Percentiles rank a stretch among this genome's conserved stretches.
Conservation (phyloP, 75 land plant species). For the Ceratopteris richardii region DNA sequence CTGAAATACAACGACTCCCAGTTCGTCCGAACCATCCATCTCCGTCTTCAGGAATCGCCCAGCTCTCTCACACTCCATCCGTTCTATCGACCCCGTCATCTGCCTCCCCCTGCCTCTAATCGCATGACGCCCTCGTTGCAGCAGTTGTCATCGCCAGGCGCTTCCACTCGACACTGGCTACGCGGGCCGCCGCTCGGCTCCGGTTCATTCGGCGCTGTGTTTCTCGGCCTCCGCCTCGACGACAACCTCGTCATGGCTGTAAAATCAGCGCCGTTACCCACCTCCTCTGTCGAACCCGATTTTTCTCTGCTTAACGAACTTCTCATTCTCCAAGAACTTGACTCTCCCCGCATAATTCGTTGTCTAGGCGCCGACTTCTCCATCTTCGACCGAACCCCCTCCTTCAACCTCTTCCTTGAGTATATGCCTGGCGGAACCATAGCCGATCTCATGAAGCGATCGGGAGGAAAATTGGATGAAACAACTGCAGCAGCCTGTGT, state of each 20-base stretch:
- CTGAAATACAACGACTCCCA: no score
- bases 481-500: constrained; percentile 11
- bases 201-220: background rate
- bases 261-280: background rate
- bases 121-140: no score
- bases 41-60: no score
- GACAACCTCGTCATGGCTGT: background rate
- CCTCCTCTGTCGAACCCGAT: background rate
- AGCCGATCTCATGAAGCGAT: constrained; percentile 22
- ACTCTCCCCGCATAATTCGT: constrained; percentile 33
- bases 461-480: constrained; percentile 26
- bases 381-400: constrained; percentile 15
- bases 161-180: background rate
- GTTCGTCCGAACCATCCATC: no score
- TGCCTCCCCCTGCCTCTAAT: no score
- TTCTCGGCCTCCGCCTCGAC: background rate
- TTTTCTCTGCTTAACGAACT: constrained; percentile 7
- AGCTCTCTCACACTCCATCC: no score
- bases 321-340: constrained; percentile 30
- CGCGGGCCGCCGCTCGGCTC: background rate
- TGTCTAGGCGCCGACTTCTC: constrained; percentile 44
- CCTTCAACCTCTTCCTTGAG: no score
- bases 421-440: constrained; percentile 39
- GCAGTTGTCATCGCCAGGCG: no score
- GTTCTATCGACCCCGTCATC: no score